Percentiles rank a stretch among this genome's conserved stretches.
Conservation (phyloP, 1,139 yeast genomes). For the Yamadazyma sp. region DNA sequence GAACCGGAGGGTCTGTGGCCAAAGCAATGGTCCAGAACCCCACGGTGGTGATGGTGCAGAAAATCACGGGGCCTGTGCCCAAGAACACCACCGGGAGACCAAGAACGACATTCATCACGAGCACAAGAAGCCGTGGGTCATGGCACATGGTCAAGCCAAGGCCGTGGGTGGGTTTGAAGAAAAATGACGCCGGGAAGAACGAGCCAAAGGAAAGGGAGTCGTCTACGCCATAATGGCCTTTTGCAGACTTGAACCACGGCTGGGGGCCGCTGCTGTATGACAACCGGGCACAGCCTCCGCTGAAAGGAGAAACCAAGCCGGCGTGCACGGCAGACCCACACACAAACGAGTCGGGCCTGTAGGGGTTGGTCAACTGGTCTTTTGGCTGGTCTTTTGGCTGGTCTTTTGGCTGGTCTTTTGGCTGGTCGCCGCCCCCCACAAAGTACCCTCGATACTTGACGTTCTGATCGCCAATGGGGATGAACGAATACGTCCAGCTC, state of each 20-base stretch:
- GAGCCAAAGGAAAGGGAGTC: conserved; percentile 65
- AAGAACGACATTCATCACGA: conserved; percentile 56
- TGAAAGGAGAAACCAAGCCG: conserved; percentile 67
- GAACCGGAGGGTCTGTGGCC: conserved; percentile 80
- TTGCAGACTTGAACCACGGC: conserved; percentile 41
- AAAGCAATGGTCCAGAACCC: conserved; percentile 87
- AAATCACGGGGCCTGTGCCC: conserved; percentile 54
- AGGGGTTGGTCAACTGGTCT: conserved; percentile 40
- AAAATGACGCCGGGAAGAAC: conserved; percentile 73
- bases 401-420: conserved; percentile 10
- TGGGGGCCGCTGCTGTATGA: conserved; percentile 57
- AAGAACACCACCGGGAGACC: conserved; percentile 61
- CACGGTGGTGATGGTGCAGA: conserved; percentile 60
- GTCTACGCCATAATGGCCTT: conserved; percentile 51
- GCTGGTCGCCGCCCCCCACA: conserved; percentile 67
- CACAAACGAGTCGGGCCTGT: conserved; percentile 84
- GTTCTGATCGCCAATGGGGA: conserved; percentile 69
- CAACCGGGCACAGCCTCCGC: conserved; percentile 81
- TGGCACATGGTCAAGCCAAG: conserved; percentile 46
- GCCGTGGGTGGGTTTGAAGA: conserved; percentile 41
- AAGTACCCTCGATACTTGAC: conserved; percentile 72
- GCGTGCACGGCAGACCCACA: conserved; percentile 92
- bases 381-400: too few relatives aligned
- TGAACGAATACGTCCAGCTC: conserved; percentile 74
- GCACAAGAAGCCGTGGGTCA: conserved; percentile 64